Conservation (phyloP, 1,284 basidiomycete genomes). For the Boletus calvinii region DNA sequence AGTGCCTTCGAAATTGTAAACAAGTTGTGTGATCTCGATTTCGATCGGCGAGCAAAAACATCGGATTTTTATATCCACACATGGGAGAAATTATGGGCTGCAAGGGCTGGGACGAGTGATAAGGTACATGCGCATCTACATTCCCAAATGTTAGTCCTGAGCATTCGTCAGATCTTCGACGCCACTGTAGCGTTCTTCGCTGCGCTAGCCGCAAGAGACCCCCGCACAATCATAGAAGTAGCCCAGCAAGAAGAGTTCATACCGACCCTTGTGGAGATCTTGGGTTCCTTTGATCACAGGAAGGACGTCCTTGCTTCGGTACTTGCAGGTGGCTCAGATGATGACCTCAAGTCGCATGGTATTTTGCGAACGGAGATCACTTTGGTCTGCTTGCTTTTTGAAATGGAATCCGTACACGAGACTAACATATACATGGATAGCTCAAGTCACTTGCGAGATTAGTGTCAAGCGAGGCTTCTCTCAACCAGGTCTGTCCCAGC, state of each 20-base stretch:
- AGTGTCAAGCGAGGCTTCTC: constrained; percentile 44
- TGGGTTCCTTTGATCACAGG: constrained; percentile 34
- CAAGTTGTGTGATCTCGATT: constrained; percentile 71
- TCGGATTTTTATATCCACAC: constrained; percentile 66
- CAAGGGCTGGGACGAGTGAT: constrained; percentile 60
- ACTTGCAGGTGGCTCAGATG: constrained; percentile 27
- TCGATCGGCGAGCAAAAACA: constrained; percentile 69
- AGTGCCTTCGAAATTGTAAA: constrained; percentile 73
- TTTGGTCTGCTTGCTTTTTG: constrained; percentile 21
- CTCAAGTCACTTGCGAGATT: constrained; percentile 45
- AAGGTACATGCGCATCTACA: constrained; percentile 40
- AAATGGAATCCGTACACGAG: neutral
- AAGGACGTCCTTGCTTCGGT: constrained; percentile 45
- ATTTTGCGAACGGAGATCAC: constrained; percentile 30
- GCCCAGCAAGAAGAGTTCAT: constrained; percentile 42
- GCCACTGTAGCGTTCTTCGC: constrained; percentile 56
- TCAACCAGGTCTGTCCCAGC: constrained; percentile 38
- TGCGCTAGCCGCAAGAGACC: constrained; percentile 57
- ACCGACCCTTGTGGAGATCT: constrained; percentile 44
- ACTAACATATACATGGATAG: constrained; percentile 33
- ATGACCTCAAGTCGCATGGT: constrained; percentile 51
- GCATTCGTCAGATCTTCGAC: constrained; percentile 35
- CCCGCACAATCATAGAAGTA: constrained; percentile 51
- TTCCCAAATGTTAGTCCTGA: neutral
- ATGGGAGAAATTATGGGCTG: constrained; percentile 60